Conservation (phyloP, 108 stramenopile genomes). For the Cafeteria roenbergensis region DNA sequence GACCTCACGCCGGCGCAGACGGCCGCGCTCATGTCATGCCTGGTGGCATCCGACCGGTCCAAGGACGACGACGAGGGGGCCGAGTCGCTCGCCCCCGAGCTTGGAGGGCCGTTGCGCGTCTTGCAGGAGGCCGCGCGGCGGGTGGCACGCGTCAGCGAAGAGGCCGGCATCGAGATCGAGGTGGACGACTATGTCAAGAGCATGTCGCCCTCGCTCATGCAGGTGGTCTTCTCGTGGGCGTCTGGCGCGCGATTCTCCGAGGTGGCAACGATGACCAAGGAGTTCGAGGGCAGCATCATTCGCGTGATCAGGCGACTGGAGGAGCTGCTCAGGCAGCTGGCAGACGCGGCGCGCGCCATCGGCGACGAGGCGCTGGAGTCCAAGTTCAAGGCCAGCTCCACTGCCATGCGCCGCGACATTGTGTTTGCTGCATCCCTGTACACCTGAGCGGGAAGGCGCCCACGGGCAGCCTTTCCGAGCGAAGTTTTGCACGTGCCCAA, state of each 20-base stretch:
- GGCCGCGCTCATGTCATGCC: slow-evolving; percentile 72
- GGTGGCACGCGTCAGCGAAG: slow-evolving; percentile 14
- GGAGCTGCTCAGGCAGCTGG: slow-evolving; percentile 89
- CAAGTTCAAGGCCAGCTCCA: slow-evolving; percentile 82
- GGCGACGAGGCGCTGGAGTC: slow-evolving; percentile 78
- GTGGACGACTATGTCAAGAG: slow-evolving; percentile 62
- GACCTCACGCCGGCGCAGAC: slow-evolving; percentile 74
- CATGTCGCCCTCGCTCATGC: slow-evolving; percentile 75
- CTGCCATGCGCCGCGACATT: slow-evolving; percentile 84
- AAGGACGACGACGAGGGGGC: slow-evolving; percentile 15
- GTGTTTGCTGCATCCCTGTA: slow-evolving; percentile 91
- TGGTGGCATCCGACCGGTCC: slow-evolving; percentile 68
- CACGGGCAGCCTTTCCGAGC: too few relatives aligned
- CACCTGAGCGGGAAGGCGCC: too few relatives aligned
- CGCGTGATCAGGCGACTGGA: slow-evolving; percentile 81
- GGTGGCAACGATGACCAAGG: slow-evolving; percentile 78
- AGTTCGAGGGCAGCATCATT: slow-evolving; percentile 93
- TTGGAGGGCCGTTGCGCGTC: slow-evolving; percentile 24
- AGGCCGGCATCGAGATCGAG: slow-evolving; percentile 12
- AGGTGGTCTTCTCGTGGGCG: slow-evolving; percentile 89
- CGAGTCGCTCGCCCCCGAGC: slow-evolving; percentile 16
- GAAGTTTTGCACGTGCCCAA: too few relatives aligned
- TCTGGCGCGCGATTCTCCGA: slow-evolving; percentile 89
- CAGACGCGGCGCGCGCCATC: slow-evolving; percentile 71
- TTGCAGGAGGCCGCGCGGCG: slow-evolving; percentile 31